These are phyloP conservation scores for Termitomyces sp. DNA, from an alignment of 768 basidiomycete genomes.

Conservation along the genomic window DNA sequence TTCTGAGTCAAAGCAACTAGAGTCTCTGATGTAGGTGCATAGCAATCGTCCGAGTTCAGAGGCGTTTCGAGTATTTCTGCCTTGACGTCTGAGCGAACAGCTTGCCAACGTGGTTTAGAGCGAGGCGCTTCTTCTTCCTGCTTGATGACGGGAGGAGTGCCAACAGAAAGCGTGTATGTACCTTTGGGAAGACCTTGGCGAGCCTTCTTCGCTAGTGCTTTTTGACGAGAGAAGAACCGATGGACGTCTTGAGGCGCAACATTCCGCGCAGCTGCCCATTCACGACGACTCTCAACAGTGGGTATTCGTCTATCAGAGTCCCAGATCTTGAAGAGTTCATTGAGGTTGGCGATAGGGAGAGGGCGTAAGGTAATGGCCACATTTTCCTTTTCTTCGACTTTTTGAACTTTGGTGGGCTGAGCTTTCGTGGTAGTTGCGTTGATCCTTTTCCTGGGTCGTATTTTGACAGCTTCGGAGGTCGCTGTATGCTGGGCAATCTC, in stretches of 20 bases:
- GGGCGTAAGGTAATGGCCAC: neutral
- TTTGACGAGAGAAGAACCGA: conserved; percentile 33
- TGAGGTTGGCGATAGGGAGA: conserved; percentile 19
- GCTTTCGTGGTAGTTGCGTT: neutral
- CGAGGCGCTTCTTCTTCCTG: neutral
- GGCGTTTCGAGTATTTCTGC: neutral
- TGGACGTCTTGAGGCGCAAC: conserved; percentile 27
- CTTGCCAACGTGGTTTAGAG: neutral
- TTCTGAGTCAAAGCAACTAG: conserved; percentile 1
- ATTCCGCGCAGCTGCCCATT: conserved; percentile 33
- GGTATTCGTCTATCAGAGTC: conserved; percentile 30
- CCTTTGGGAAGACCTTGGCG: conserved; percentile 19
- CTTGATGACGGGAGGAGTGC: conserved; percentile 23
- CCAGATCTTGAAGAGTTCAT: conserved; percentile 32
- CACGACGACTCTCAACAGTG: conserved; percentile 26
- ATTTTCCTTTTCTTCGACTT: conserved; percentile 7
- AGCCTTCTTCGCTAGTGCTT: conserved; percentile 22
- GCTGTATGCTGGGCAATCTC: conserved; percentile 5
- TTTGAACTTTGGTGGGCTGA: neutral
- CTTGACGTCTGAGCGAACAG: neutral
- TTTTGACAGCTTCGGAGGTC: conserved; percentile 12
- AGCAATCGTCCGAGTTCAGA: neutral
- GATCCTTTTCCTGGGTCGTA: conserved; percentile 1
- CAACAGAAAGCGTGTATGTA: conserved; percentile 33
- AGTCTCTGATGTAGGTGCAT: conserved; percentile 8